Evolutionary conservation across 2,329 filamentous ascomycete species (phyloP).

Genomic region (Cadophora malorum): DNA sequence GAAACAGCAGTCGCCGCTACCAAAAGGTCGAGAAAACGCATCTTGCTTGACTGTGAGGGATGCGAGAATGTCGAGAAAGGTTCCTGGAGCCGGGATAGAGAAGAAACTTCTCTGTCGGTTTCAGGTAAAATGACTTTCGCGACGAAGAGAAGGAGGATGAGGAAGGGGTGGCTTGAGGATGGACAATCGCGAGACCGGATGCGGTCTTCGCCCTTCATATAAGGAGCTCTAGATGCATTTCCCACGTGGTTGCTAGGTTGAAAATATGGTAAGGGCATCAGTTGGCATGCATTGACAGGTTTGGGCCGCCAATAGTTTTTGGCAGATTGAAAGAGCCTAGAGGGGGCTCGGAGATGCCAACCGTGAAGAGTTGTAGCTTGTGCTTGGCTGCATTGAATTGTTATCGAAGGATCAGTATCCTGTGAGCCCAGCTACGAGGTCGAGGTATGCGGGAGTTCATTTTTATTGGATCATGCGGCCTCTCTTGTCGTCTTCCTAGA

Average conservation of each 20-base stretch:
- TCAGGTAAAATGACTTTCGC: neutral
- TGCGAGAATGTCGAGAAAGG: neutral
- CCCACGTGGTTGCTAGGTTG: neutral
- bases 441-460: neutral
- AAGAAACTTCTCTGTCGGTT: neutral
- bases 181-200: neutral
- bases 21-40: neutral
- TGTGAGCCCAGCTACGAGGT: neutral
- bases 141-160: neutral
- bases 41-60: neutral
- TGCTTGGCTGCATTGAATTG: constrained; percentile 5
- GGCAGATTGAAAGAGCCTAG: neutral
- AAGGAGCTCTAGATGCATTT: neutral
- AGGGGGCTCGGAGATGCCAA: constrained; percentile 7
- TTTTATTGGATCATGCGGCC: neutral
- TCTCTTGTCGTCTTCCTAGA: neutral
- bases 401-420: neutral
- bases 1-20: constrained; percentile 1
- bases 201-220: neutral
- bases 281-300: neutral
- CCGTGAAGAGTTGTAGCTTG: neutral
- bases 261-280: neutral
- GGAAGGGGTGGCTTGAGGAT: neutral
- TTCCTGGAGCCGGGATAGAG: neutral
- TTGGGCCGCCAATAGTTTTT: neutral